Base-by-base conservation (phyloP, 768 basidiomycete genomes). In the Mycena vulgaris region DNA sequence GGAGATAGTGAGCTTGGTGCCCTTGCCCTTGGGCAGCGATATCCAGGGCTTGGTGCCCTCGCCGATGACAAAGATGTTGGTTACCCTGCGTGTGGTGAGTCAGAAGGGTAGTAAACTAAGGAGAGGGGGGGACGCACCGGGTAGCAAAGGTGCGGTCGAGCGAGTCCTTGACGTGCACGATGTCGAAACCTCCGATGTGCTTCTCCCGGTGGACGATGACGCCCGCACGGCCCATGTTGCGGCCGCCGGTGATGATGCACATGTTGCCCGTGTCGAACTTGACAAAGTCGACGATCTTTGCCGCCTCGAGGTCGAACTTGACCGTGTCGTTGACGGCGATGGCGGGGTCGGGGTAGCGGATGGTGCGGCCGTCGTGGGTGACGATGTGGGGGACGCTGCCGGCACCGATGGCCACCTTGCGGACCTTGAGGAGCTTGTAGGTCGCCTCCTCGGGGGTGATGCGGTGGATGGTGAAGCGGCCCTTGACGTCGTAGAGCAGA, bases 211-310 rank as follows among this genome's bases (percentile, higher is more conserved):
- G 95, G 60, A 95, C 91, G 78, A 99, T 98, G 72, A 96, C 90
- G 86, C 98, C 98, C 65, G 92, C 94, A 86, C 98, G 92, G 75
- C 98, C 98, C 96, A 98, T 98, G 92, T 99, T 99, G 82, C 97
- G 96, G 72, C 98, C 98, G 80, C 98, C 98, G 71, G 98, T 99
- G 85, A 98, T 90, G 89, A 97, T 95, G 82, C 95, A 95, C 73
- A 97, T 90, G 88, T 98, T 98, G 69, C 97, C 97, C 47, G 95
- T 95, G 80, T 99, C 98, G 81, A 99, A 99, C 83, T 95, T 94
- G 81, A 97, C 92, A 79, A 90, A 95, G 79, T 97, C 94, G 63
- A 84, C 89, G 81, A 99, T 96, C 88, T 98, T 98, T 84, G 89
- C 89, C 84, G 95, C 93, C 82, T 95, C 94, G 71, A 99, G 86